Conservation (phyloP, 2,329 filamentous ascomycete species). For the Alternaria viburni region DNA sequence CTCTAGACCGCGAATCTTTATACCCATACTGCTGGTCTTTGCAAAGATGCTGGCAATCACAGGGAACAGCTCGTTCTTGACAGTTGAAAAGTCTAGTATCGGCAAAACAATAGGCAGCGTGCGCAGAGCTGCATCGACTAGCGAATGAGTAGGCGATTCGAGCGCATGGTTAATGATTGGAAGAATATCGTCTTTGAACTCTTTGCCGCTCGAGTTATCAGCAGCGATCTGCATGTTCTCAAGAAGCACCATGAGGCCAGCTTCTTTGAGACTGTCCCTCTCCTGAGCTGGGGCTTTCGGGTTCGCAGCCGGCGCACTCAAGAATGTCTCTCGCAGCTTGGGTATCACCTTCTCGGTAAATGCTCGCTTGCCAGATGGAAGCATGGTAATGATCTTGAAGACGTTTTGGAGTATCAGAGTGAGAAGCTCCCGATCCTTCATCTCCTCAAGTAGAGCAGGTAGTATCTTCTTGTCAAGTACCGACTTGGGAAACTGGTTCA, state of each 20-base stretch:
- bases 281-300: slow-evolving; percentile 61
- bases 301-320: slow-evolving; percentile 58
- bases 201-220: slow-evolving; percentile 83
- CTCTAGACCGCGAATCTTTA: slow-evolving; percentile 91
- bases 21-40: slow-evolving; percentile 89
- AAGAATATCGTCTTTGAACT: slow-evolving; percentile 94
- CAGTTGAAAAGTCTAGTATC: slow-evolving; percentile 91
- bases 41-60: slow-evolving; percentile 89
- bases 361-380: slow-evolving; percentile 74
- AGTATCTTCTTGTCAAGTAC: slow-evolving; percentile 95
- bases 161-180: slow-evolving; percentile 84
- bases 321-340: slow-evolving; percentile 80
- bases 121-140: slow-evolving; percentile 84
- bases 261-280: slow-evolving; percentile 82
- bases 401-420: slow-evolving; percentile 87
- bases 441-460: slow-evolving; percentile 86
- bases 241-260: slow-evolving; percentile 87
- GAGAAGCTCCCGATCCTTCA: slow-evolving; percentile 88
- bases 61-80: slow-evolving; percentile 96
- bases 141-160: slow-evolving; percentile 84
- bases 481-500: slow-evolving; percentile 90
- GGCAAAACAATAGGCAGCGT: slow-evolving; percentile 82
- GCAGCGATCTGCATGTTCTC: slow-evolving; percentile 80
- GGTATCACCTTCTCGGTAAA: slow-evolving; percentile 90
- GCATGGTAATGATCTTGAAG: slow-evolving; percentile 82